Evolutionary conservation across 805 yeast species (phyloP).

Genomic region (Hanseniaspora singularis): DNA sequence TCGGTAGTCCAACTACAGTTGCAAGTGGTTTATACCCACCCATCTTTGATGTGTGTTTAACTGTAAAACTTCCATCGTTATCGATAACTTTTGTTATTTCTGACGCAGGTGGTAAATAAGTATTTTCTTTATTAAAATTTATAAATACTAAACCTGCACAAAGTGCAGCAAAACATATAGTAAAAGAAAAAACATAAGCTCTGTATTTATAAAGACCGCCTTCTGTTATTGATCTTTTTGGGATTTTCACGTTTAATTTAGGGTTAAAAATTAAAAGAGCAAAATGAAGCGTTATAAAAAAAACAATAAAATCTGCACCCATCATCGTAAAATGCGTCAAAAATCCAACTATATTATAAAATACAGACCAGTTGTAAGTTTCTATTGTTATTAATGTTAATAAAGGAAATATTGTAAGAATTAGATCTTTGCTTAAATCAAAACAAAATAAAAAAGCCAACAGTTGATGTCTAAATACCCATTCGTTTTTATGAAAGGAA

Average conservation of each 20-base stretch:
- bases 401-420: conserved; percentile 57
- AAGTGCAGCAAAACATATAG: conserved; percentile 49
- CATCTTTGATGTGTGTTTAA: conserved; percentile 21
- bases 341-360: conserved; percentile 63
- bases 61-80: background rate
- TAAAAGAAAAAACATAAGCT: conserved; percentile 43
- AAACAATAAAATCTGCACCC: conserved; percentile 73
- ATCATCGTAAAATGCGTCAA: conserved; percentile 69
- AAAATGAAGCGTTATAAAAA: conserved; percentile 61
- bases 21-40: conserved; percentile 51
- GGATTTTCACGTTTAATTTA: conserved; percentile 33
- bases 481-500: conserved; percentile 51
- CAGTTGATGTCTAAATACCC: conserved; percentile 58
- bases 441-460: conserved; percentile 55
- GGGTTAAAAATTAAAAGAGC: conserved; percentile 62
- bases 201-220: conserved; percentile 63
- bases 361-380: conserved; percentile 37
- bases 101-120: too few species aligned
- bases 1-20: conserved; percentile 72
- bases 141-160: conserved; percentile 66
- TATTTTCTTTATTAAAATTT: conserved; percentile 21
- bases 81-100: conserved; percentile 17
- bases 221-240: conserved; percentile 37
- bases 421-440: conserved; percentile 63
- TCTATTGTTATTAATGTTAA: conserved; percentile 36